phyloP scores from a whole-genome alignment of 768 basidiomycete species.

The Termitomyces sp. region DNA sequence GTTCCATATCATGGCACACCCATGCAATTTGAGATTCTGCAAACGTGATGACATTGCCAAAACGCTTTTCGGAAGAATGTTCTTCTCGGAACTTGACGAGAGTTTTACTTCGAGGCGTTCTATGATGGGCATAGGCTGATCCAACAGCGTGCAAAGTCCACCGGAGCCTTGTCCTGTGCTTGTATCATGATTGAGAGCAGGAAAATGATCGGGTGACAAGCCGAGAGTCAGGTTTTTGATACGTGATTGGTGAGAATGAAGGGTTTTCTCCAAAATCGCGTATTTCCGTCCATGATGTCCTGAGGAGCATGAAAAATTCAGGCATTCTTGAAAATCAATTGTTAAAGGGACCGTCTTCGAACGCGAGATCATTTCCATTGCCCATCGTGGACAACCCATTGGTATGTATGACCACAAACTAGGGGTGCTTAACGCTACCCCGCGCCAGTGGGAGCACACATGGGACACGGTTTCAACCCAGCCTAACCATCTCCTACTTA shows the following conservation, averaged over 20 bases:
- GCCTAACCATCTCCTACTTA: not conserved
- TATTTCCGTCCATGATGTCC: no score
- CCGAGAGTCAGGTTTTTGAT: not conserved
- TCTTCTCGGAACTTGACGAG: no score
- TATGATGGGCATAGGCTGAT: not conserved
- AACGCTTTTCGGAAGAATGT: no score
- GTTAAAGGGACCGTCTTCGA: no score
- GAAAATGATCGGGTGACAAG: not conserved
- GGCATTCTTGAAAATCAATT: no score
- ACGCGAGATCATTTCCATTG: not conserved
- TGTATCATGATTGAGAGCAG: not conserved
- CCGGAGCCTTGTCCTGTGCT: not conserved
- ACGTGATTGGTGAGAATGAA: not conserved
- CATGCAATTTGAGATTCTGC: no score
- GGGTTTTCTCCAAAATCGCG: not conserved
- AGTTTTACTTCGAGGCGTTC: not conserved
- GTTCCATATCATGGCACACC: no score
- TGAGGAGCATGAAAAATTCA: no score
- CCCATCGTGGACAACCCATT: not conserved
- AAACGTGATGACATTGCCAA: no score
- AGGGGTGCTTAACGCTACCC: not conserved
- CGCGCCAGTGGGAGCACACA: not conserved
- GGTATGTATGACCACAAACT: not conserved
- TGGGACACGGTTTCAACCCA: no score
- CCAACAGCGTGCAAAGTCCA: not conserved